Evolutionary conservation across 345 rosid species (phyloP), one percentile per base, ranked within the genome.

Genomic region (Chamaenerion angustifolium): DNA sequence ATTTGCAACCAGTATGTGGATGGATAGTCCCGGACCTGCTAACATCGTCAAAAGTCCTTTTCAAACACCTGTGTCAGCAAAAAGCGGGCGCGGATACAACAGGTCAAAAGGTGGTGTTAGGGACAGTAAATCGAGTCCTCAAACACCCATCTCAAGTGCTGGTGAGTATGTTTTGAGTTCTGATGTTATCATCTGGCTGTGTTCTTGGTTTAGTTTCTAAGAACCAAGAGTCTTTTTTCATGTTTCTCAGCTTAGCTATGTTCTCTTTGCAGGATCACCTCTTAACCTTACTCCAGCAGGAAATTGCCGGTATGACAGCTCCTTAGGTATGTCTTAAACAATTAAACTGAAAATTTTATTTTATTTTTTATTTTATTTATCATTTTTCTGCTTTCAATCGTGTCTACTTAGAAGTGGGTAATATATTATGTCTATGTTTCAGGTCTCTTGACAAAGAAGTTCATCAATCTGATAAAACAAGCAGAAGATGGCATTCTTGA

Each of bases 221-320:
- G 25, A 21, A 21, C 25, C 25, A 21, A 21, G 4, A 21, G 37
- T 31, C 37, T 31, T 1, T 31, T 31, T 31, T 54, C 18, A 3
- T 40, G 40, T 48, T 9, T 42, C 64, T 52, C 64, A 71, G 42
- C 67, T 48, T 45, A n/a, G 41, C 48, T 57, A 54, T 37, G 57
- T 18, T n/a, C n/a, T n/a, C n/a, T n/a, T n/a, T 75, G 80, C 85
- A 92, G 98, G 79, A 57, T 84, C 85, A 45, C 81, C 88, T 40
- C 67, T 64, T 56, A 59, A 78, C 58, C 85, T 74, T 51, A 87
- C 95, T 62, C 84, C 96, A 14, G 72, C 80, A 19, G 80, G 96
- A 63, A 86, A 72, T 61, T 84, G 98, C 50, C 96, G 98, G n/a
- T 82, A 87, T 65, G 98, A 92, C 66, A 92, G 88, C 73, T 87